These are phyloP conservation scores for Coniochaeta hoffmannii DNA, from an alignment of 2,329 filamentous ascomycete species.

Conservation along the genomic window DNA sequence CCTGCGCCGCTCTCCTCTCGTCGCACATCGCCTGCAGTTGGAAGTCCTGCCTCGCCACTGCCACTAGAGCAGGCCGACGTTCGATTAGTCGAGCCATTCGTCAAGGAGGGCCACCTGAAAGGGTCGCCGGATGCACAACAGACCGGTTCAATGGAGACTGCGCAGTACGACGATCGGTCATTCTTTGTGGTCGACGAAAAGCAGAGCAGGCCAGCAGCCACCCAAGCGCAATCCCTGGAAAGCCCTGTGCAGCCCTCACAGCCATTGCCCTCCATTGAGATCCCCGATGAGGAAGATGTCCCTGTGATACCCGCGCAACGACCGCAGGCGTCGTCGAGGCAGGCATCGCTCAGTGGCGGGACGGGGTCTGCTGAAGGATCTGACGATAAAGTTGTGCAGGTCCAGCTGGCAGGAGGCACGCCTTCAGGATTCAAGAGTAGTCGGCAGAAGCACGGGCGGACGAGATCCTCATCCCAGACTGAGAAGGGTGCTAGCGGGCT, in stretches of 20 bases:
- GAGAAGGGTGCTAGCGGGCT: background rate
- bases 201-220: background rate
- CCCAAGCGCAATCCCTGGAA: background rate
- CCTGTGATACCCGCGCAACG: background rate
- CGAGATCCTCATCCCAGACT: background rate
- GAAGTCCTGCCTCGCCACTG: background rate
- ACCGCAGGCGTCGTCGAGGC: background rate
- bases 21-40: background rate
- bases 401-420: background rate
- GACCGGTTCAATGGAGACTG: background rate
- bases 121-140: background rate
- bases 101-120: background rate
- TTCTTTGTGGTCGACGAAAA: background rate
- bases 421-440: too few species aligned
- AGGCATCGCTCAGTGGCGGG: background rate
- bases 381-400: background rate
- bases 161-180: background rate
- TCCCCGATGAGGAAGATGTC: background rate
- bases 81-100: background rate
- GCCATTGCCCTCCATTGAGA: background rate
- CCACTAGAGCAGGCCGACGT: background rate
- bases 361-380: background rate
- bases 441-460: background rate
- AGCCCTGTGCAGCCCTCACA: background rate
- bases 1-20: background rate